Percentiles rank a stretch among this genome's conserved stretches.
Conservation (phyloP, 2,329 filamentous ascomycete species). For the Claviceps paspali region DNA sequence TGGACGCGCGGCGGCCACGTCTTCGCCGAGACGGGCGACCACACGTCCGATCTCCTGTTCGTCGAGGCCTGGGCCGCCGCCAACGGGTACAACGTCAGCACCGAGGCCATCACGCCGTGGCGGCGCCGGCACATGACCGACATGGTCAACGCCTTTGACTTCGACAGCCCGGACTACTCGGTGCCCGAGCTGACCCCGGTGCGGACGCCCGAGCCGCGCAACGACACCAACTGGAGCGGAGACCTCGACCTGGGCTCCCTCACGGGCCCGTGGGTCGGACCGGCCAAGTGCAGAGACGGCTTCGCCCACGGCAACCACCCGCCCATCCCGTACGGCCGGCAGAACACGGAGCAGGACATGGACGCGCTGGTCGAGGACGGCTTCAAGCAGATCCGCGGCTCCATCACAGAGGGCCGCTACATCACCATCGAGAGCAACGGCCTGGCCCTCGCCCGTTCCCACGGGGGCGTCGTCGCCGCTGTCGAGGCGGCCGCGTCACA, state of each 20-base stretch:
- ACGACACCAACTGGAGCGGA: constrained; percentile 11
- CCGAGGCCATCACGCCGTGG: constrained; percentile 11
- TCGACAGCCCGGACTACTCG: constrained; percentile 19
- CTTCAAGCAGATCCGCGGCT: constrained; percentile 34
- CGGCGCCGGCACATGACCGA: constrained; percentile 16
- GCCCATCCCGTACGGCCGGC: constrained; percentile 6
- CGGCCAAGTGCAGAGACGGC: constrained; percentile 6
- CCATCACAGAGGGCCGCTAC: constrained; percentile 37
- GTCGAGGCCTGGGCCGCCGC: constrained; percentile 28
- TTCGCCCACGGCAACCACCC: constrained; percentile 17
- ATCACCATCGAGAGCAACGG: constrained; percentile 30
- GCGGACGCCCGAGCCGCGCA: constrained; percentile 15
- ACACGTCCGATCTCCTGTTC: constrained; percentile 38
- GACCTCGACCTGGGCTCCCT: constrained; percentile 8
- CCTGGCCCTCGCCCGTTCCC: constrained; percentile 20
- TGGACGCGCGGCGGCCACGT: constrained; percentile 38
- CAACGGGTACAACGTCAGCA: constrained; percentile 16
- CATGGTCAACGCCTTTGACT: constrained; percentile 20
- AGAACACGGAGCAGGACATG: constrained; percentile 60
- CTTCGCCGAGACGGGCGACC: constrained; percentile 36
- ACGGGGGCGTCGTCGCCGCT: constrained; percentile 11
- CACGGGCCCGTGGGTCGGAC: constrained; percentile 9
- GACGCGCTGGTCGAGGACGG: constrained; percentile 52
- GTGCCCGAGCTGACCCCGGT: constrained; percentile 5
- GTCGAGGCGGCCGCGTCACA: constrained; percentile 14